Evolutionary conservation across 257 asterid species (phyloP), one percentile per base, ranked within the genome.

Genomic region (Petunia secreta): DNA sequence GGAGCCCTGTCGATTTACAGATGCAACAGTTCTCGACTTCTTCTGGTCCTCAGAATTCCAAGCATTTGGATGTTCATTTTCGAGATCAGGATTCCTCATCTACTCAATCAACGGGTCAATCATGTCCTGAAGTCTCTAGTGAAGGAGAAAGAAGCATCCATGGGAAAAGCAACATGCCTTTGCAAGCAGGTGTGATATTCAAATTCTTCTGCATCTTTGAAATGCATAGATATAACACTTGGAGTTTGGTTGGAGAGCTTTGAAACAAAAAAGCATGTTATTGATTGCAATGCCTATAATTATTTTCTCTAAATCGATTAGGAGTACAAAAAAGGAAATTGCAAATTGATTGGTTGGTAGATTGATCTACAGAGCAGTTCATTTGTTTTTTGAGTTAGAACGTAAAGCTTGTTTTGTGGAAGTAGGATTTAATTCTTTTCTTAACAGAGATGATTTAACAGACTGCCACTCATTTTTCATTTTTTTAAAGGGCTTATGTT

Each of bases 11-110:
- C 7, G 78, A 66, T 25, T 69, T 79, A 59, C 59, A 82, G 39
- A 13, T 44, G 82, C 80, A 79, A 16, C 82, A 80, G 25, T 53
- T 40, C 60, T 66, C 59, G 5, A 59, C 58, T 36, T 65, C 62
- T 25, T 38, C 66, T 46, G 75, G 68, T 40, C 78, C 43, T 48
- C 78, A 37, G 8, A 52, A 14, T 38, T 3, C 54, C 39, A 79
- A 82, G 77, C 65, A 79, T 16, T 59, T 82, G 75, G 59, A 59
- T 25, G 46, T 79, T 43, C 84, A 75, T n/a, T 15, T 63, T 79
- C 86, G 71, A 79, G 86, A 82, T 38, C 82, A 82, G 34, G 82
- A 82, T 15, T 80, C 86, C 36, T 69, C 79, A 8, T 82, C 88
- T 57, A 82, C 86, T 40, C 86, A 82, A 41, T 85, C 86, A 57